Base-by-base conservation (phyloP, 331 rosid species). In the Arachis monticola region DNA sequence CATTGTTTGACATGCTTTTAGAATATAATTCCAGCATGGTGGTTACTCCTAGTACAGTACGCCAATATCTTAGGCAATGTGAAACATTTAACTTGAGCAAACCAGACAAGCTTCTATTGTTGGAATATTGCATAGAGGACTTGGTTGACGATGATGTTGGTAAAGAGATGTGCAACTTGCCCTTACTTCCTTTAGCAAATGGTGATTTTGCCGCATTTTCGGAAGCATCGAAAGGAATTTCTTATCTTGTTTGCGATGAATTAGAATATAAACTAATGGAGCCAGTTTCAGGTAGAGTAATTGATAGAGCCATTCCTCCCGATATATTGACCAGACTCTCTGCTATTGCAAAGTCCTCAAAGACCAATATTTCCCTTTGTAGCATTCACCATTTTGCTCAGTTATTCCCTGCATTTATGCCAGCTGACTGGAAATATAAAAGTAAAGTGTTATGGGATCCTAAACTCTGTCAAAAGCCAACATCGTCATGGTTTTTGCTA, bases 91-190 rank as follows among this genome's bases (percentile, higher is more conserved):
- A 55, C 65, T 73, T 92, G 77, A 77, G 87, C 71, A 83, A 83
- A 83, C 67, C 81, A 13, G 68, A 82, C 90, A 94, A 75, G 78
- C 97, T 94, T 86, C 92, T 90, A 58, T 81, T 92, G 83, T 82
- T 92, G 81, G 97, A 92, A 90, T 94, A 92, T 85, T 92, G 96
- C 79, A 88, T 94, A 57, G 99, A 90, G 83, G 99, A 92, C 79
- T 82, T 94, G 88, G 86, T 94, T 69, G 97, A 94, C 79, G 87
- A 77, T 86, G 97, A 94, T 79, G 97, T 90, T 81, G 90, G 91
- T 79, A 73, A 81, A 67, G 92, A 87, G 82, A 93, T 90, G 44
- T 81, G 74, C 73, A 81, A 86, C 75, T 80, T 94, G 64, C 93
- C 96, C 70, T 83, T 94, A 74, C 87, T 94, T 85, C 99, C 99